Conservation (phyloP, 768 basidiomycete genomes). For the Tylopilus rubrobrunneus region DNA sequence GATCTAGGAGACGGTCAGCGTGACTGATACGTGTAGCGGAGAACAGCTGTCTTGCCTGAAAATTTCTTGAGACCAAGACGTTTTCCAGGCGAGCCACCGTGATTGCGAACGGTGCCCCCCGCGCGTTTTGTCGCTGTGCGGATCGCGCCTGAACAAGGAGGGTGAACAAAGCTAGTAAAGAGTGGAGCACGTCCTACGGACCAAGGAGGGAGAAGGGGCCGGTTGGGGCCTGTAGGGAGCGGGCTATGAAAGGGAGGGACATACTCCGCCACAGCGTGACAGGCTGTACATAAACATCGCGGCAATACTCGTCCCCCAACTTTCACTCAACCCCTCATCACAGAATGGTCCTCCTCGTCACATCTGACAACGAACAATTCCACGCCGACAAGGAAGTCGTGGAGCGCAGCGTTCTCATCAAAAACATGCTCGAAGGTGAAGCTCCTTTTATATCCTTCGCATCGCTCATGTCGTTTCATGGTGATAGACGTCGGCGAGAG, state of each 20-base stretch:
- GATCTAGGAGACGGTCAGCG: constrained; percentile 49
- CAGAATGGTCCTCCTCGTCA: constrained; percentile 81
- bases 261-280: constrained; percentile 18
- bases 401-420: constrained; percentile 93
- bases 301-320: neutral
- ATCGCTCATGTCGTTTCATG: neutral
- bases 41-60: constrained; percentile 56
- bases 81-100: constrained; percentile 89
- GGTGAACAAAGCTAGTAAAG: neutral
- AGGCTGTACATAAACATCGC: constrained; percentile 1
- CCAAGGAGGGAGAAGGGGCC: constrained; percentile 51
- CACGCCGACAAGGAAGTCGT: constrained; percentile 91
- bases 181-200: constrained; percentile 3
- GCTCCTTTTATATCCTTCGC: constrained; percentile 1
- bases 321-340: constrained; percentile 10
- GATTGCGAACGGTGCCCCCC: constrained; percentile 91
- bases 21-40: neutral
- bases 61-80: constrained; percentile 95
- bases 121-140: constrained; percentile 96
- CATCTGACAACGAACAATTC: constrained; percentile 95
- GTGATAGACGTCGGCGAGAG: constrained; percentile 85
- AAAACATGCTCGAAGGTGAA: constrained; percentile 98
- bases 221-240: constrained; percentile 33
- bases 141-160: constrained; percentile 48
- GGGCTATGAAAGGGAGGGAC: constrained; percentile 37